A percentile compares a stretch with the other conserved stretches of the same genome.
Evolutionary conservation across 2,329 filamentous ascomycete genomes (phyloP).

Genomic region (Calonectria crousiana): DNA sequence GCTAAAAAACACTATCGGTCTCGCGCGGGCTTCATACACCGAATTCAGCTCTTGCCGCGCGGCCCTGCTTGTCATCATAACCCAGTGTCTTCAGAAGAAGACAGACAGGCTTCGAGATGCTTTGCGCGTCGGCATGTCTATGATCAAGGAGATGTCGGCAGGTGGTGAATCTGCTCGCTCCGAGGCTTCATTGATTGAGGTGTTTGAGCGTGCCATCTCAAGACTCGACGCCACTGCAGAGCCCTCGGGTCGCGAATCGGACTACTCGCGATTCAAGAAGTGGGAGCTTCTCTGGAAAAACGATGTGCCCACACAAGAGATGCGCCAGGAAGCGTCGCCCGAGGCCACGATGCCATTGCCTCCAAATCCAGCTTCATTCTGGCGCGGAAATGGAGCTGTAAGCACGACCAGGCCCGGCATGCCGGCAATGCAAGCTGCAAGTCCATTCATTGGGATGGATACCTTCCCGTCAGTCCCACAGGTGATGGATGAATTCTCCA

Average conservation of each 20-base stretch:
- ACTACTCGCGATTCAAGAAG: conserved; percentile 64
- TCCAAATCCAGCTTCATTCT: conserved; percentile 39
- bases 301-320: conserved; percentile 44
- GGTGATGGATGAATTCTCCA: conserved; percentile 53
- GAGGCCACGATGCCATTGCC: conserved; percentile 39
- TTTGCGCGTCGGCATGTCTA: conserved; percentile 61
- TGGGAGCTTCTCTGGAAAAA: conserved; percentile 65
- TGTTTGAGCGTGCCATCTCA: conserved; percentile 61
- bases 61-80: conserved; percentile 61
- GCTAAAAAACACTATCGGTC: conserved; percentile 62
- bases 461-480: conserved; percentile 54
- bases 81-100: conserved; percentile 53
- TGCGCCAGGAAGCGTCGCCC: conserved; percentile 39
- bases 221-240: conserved; percentile 59
- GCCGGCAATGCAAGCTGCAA: conserved; percentile 44
- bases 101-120: conserved; percentile 57
- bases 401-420: conserved; percentile 39
- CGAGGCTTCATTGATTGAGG: conserved; percentile 65
- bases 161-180: conserved; percentile 65
- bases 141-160: conserved; percentile 66
- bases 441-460: conserved; percentile 53
- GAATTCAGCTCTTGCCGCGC: conserved; percentile 68
- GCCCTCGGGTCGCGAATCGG: conserved; percentile 55
- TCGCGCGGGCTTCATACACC: conserved; percentile 67
- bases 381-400: conserved; percentile 36